Conservation (phyloP, 2,329 filamentous ascomycete genomes). For the Chaetomium globosum region DNA sequence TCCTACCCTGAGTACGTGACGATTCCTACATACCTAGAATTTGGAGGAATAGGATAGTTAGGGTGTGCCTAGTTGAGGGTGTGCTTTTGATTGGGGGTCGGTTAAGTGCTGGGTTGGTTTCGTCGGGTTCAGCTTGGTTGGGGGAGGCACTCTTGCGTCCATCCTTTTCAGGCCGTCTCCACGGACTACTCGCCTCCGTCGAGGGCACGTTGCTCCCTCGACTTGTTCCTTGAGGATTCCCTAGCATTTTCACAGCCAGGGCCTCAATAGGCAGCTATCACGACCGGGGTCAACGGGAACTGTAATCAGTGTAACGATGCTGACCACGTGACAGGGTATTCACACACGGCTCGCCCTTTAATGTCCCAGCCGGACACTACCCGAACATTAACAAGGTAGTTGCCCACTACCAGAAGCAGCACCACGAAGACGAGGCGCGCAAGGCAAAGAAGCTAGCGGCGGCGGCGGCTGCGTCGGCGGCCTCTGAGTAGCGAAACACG, state of each 20-base stretch:
- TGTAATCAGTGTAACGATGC: conserved; percentile 32
- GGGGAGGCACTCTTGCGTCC: not conserved
- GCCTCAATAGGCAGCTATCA: not conserved
- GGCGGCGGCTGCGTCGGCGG: conserved; percentile 43
- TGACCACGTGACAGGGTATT: conserved; percentile 50
- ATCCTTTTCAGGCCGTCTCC: not conserved
- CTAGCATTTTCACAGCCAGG: not conserved
- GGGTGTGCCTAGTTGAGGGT: not conserved
- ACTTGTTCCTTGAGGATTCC: not conserved
- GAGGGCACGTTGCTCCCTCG: not conserved
- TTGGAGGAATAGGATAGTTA: conserved; percentile 3
- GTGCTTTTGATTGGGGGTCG: not conserved
- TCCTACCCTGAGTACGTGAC: conserved; percentile 60
- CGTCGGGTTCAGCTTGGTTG: not conserved
- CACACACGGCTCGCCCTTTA: conserved; percentile 54
- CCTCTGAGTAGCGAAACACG: conserved; percentile 37
- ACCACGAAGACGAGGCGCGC: conserved; percentile 58
- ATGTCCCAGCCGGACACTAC: conserved; percentile 59
- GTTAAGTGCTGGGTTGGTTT: not conserved
- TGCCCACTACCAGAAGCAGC: conserved; percentile 59
- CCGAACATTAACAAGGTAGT: conserved; percentile 59
- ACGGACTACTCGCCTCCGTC: not conserved
- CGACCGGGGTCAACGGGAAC: not conserved
- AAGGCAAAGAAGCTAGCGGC: conserved; percentile 54
- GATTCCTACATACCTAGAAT: not conserved